Percentiles rank a stretch among this genome's conserved stretches.
phyloP scores from a whole-genome alignment of 2,329 filamentous ascomycete genomes.

The Colletotrichum limetticola region DNA sequence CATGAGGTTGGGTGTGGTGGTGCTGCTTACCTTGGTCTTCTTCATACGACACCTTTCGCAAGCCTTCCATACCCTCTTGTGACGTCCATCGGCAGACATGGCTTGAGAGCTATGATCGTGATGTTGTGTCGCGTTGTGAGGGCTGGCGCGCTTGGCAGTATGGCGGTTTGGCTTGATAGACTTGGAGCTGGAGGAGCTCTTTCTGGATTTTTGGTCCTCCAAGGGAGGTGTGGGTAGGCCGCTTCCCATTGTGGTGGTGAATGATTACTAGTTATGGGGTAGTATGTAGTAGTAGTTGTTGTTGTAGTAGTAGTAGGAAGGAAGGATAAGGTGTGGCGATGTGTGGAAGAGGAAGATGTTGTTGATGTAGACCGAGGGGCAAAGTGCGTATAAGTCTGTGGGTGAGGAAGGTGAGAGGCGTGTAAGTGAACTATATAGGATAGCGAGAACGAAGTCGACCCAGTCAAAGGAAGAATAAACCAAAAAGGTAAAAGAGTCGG shows the following conservation, averaged over 20 bases:
- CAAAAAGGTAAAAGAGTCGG: slow-evolving; percentile 27
- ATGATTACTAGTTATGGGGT: slow-evolving; percentile 2
- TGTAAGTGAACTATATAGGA: slow-evolving; percentile 32
- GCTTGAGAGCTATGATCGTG: slow-evolving; percentile 50
- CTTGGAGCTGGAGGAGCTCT: slow-evolving; percentile 55
- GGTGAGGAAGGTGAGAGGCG: slow-evolving; percentile 8
- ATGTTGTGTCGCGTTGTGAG: slow-evolving; percentile 49
- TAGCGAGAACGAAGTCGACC: slow-evolving; percentile 27
- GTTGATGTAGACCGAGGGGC: slow-evolving; percentile 19
- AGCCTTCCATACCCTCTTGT: slow-evolving; percentile 75
- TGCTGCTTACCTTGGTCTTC: slow-evolving; percentile 69
- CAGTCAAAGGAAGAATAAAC: slow-evolving; percentile 18
- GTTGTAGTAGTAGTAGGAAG: not conserved
- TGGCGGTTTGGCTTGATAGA: slow-evolving; percentile 62
- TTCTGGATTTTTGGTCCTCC: slow-evolving; percentile 57
- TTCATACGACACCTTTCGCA: slow-evolving; percentile 76
- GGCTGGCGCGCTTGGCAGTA: slow-evolving; percentile 61
- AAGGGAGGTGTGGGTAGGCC: slow-evolving; percentile 64
- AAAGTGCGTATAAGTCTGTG: slow-evolving; percentile 25
- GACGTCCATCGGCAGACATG: slow-evolving; percentile 60
- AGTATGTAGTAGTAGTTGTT: not conserved
- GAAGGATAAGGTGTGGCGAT: not conserved
- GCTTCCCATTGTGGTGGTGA: slow-evolving; percentile 54
- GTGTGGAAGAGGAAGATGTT: not conserved
- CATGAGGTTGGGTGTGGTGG: not conserved